phyloP scores from a whole-genome alignment of 2,329 filamentous ascomycete species.

The Botrytis galanthina region DNA sequence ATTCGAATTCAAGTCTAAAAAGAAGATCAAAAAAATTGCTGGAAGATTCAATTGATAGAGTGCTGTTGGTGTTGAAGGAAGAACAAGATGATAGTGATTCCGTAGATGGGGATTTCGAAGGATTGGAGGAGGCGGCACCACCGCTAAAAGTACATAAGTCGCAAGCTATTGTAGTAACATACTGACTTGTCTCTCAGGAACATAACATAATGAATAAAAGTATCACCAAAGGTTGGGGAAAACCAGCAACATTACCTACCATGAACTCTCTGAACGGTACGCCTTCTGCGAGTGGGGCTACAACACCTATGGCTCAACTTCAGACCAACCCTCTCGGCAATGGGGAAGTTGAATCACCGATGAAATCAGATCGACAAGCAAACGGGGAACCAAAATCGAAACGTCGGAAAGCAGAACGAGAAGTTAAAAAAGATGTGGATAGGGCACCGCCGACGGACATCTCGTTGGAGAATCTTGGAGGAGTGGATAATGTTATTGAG shows the following conservation, averaged over 20 bases:
- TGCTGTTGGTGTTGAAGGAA: slow-evolving; percentile 67
- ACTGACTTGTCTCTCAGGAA: slow-evolving; percentile 40
- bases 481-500: slow-evolving; percentile 68
- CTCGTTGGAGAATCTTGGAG: slow-evolving; percentile 70
- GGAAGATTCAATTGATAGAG: slow-evolving; percentile 82
- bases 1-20: slow-evolving; percentile 83
- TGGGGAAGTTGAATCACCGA: slow-evolving; percentile 30
- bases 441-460: slow-evolving; percentile 65
- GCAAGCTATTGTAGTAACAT: too few relatives aligned
- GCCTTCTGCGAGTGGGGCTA: slow-evolving; percentile 24
- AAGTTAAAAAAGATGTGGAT: slow-evolving; percentile 53
- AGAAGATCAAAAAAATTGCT: slow-evolving; percentile 77
- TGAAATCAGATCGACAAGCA: slow-evolving; percentile 50
- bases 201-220: slow-evolving; percentile 65
- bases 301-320: slow-evolving; percentile 29
- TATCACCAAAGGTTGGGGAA: slow-evolving; percentile 58
- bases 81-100: slow-evolving; percentile 47
- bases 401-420: slow-evolving; percentile 54
- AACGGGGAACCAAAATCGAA: slow-evolving; percentile 68
- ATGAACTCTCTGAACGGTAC: slow-evolving; percentile 30
- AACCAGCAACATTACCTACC: slow-evolving; percentile 35
- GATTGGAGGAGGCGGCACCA: slow-evolving; percentile 41
- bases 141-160: slow-evolving; percentile 34
- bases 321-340: slow-evolving; percentile 28
- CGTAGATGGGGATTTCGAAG: slow-evolving; percentile 50